Percentiles rank a stretch among this genome's conserved stretches.
Conservation (phyloP, 805 yeast genomes). For the Saccharomycopsis sp. region DNA sequence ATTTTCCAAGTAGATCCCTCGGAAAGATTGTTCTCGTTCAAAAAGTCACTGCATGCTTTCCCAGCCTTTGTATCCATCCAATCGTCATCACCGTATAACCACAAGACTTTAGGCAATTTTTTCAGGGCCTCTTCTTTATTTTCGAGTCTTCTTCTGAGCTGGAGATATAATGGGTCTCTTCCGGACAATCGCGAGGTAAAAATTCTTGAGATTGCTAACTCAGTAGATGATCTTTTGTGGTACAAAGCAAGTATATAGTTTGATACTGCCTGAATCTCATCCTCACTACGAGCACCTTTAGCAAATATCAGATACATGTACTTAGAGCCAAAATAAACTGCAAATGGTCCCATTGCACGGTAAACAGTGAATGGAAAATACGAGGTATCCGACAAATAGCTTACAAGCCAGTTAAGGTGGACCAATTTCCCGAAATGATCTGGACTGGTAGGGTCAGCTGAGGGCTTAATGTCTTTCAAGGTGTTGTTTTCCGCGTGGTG, state of each 20-base stretch:
- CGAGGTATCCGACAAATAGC: slow-evolving; percentile 36
- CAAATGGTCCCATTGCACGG: slow-evolving; percentile 29
- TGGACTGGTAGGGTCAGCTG: slow-evolving; percentile 40
- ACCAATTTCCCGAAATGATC: slow-evolving; percentile 33
- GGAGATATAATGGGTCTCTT: slow-evolving; percentile 59
- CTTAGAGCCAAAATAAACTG: slow-evolving; percentile 27
- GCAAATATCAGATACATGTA: too few relatives aligned
- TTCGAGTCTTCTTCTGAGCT: slow-evolving; percentile 33
- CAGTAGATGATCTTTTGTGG: slow-evolving; percentile 27
- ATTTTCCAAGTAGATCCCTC: slow-evolving; percentile 25
- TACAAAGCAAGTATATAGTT: slow-evolving; percentile 29
- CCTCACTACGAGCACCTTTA: slow-evolving; percentile 13
- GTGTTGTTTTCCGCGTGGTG: slow-evolving; percentile 28
- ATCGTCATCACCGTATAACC: slow-evolving; percentile 63
- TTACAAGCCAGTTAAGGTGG: slow-evolving; percentile 39
- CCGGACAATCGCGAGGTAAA: slow-evolving; percentile 54
- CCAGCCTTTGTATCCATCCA: slow-evolving; percentile 66
- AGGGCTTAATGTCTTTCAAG: slow-evolving; percentile 14
- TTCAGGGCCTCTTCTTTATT: background rate
- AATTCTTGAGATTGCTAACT: slow-evolving; percentile 11
- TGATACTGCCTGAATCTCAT: slow-evolving; percentile 29
- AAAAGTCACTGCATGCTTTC: slow-evolving; percentile 3
- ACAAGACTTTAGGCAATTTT: slow-evolving; percentile 31
- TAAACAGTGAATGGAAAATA: slow-evolving; percentile 24
- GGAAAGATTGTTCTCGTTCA: slow-evolving; percentile 17